Evolutionary conservation across 2,329 filamentous ascomycete genomes (phyloP).

Genomic region (Arthrobotrys pseudoclavata): DNA sequence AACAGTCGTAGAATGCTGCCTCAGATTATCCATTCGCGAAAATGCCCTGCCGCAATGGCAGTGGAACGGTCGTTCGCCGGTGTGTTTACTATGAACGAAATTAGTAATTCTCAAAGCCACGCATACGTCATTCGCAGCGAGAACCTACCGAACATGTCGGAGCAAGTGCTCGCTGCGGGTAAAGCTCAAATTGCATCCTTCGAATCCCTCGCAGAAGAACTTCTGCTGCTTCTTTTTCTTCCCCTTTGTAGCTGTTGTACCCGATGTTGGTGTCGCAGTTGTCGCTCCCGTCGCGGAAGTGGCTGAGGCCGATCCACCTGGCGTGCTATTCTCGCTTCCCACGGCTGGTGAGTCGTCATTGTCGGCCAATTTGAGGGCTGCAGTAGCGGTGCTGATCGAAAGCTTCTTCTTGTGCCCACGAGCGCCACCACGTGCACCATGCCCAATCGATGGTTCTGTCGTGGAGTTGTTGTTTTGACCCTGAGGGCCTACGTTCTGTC

Average conservation of each 20-base stretch:
- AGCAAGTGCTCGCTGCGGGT: constrained; percentile 95
- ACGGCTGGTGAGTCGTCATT: constrained; percentile 52
- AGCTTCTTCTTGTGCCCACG: constrained; percentile 60
- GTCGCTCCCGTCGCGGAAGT: constrained; percentile 48
- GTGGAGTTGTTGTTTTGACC: constrained; percentile 33
- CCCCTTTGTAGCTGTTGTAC: constrained; percentile 69
- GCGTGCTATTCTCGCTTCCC: constrained; percentile 52
- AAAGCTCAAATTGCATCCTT: constrained; percentile 93
- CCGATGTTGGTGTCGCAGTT: constrained; percentile 17
- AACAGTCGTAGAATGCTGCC: constrained; percentile 97
- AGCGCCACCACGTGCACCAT: constrained; percentile 31
- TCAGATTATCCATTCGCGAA: constrained; percentile 91
- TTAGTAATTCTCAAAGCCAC: constrained; percentile 22
- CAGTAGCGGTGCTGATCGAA: constrained; percentile 60
- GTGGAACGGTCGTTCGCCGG: constrained; percentile 94
- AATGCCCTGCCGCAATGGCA: constrained; percentile 95
- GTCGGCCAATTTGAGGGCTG: constrained; percentile 56
- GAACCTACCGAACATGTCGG: constrained; percentile 84
- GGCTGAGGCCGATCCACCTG: constrained; percentile 43
- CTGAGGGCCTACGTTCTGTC: constrained; percentile 38
- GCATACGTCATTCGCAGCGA: constrained; percentile 37
- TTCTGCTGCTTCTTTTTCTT: constrained; percentile 98
- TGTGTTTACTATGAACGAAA: constrained; percentile 80
- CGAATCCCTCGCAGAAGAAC: constrained; percentile 96
- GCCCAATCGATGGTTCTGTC: constrained; percentile 27